These are phyloP conservation scores for Epichloe aotearoae DNA, from an alignment of 2,329 filamentous ascomycete species.

Conservation along the genomic window DNA sequence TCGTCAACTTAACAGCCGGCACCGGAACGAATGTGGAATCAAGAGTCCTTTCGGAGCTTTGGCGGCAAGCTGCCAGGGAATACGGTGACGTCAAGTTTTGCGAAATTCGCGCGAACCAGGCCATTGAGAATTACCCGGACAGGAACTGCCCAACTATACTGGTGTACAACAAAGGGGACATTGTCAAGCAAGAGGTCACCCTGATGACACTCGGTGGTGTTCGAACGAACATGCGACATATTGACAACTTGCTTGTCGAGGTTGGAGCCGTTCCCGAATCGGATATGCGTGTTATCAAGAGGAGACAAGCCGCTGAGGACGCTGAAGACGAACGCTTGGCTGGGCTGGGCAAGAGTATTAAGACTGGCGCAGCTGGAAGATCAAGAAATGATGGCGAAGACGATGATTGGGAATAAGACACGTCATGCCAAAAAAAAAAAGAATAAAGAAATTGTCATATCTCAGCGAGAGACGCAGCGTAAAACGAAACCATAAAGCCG, in stretches of 20 bases:
- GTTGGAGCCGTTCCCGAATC: constrained; percentile 66
- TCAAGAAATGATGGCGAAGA: constrained; percentile 31
- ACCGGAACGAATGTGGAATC: constrained; percentile 75
- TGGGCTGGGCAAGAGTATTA: constrained; percentile 30
- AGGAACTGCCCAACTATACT: constrained; percentile 88
- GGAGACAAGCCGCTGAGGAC: constrained; percentile 45
- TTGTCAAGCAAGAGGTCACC: constrained; percentile 85
- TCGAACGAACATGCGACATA: constrained; percentile 54
- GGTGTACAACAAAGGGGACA: constrained; percentile 85
- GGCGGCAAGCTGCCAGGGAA: constrained; percentile 68
- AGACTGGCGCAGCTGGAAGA: constrained; percentile 34
- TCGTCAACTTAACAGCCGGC: constrained; percentile 74
- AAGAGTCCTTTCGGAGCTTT: constrained; percentile 68
- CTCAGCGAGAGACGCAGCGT: neutral
- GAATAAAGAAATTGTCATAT: neutral
- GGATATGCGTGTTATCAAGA: constrained; percentile 63
- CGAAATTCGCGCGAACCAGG: constrained; percentile 82
- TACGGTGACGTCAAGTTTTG: constrained; percentile 97
- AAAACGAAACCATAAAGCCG: neutral
- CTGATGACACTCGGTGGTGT: constrained; percentile 65
- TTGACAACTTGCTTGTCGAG: constrained; percentile 72
- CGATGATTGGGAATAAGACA: constrained; percentile 48
- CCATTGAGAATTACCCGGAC: constrained; percentile 94
- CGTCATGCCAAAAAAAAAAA: neutral
- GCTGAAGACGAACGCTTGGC: constrained; percentile 42